Evolutionary conservation across 1,284 basidiomycete genomes (phyloP).

Genomic region (Cutaneotrichosporon sp.): DNA sequence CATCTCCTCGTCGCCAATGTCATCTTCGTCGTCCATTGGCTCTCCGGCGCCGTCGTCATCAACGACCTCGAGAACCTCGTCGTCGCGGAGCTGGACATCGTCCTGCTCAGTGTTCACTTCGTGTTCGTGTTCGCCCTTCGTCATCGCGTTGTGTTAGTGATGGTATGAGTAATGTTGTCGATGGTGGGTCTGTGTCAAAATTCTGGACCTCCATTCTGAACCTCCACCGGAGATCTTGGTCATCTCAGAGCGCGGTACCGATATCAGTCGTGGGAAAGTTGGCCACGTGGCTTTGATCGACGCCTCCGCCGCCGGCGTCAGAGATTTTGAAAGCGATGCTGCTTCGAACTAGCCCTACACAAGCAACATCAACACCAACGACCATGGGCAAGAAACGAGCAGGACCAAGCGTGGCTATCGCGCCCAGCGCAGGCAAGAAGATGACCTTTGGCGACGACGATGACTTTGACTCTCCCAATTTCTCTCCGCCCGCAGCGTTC

Average conservation of each 20-base stretch:
- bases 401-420: slow-evolving; percentile 13
- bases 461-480: neutral
- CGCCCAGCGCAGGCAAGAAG: slow-evolving; percentile 26
- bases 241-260: neutral
- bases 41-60: slow-evolving; percentile 61
- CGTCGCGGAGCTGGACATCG: slow-evolving; percentile 39
- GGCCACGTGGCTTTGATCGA: neutral
- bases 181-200: neutral
- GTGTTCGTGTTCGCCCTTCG: neutral
- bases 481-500: neutral
- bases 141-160: neutral
- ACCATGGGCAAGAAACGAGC: slow-evolving; percentile 19
- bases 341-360: neutral
- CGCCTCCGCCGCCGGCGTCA: neutral
- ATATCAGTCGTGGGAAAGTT: neutral
- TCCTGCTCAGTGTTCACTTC: slow-evolving; percentile 24
- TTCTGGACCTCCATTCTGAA: slow-evolving; percentile 8
- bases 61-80: slow-evolving; percentile 43
- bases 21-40: slow-evolving; percentile 53
- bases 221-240: too few species aligned
- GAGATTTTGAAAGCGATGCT: neutral
- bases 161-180: neutral
- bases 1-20: slow-evolving; percentile 46
- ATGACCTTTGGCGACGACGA: slow-evolving; percentile 27
- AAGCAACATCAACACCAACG: neutral